Conservation (phyloP, 257 asterid species). For the Scutellaria galericulata region DNA sequence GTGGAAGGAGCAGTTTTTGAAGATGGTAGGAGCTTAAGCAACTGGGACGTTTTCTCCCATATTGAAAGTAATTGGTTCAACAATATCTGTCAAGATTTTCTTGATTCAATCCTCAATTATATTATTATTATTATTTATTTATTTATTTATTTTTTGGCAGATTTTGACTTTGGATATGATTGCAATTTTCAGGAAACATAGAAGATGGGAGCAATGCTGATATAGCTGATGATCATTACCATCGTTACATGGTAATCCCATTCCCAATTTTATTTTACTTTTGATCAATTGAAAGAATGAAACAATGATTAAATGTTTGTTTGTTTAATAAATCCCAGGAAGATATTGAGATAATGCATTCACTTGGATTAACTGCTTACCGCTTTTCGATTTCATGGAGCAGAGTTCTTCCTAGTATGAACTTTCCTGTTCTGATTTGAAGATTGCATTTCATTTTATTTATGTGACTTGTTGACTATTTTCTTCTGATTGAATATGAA, state of each 20-base stretch:
- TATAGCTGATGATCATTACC: constrained; percentile 83
- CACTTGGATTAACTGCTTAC: constrained; percentile 69
- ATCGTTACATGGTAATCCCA: constrained; percentile 66
- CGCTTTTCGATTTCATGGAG: constrained; percentile 90
- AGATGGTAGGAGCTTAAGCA: constrained; percentile 70
- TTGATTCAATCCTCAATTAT: neutral
- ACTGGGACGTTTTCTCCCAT: constrained; percentile 73
- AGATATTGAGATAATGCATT: constrained; percentile 68
- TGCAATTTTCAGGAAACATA: constrained; percentile 49
- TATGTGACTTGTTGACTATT: neutral
- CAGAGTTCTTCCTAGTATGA: constrained; percentile 79
- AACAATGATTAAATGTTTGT: neutral
- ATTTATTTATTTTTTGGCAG: neutral
- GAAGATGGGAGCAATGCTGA: constrained; percentile 59
- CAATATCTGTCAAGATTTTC: neutral
- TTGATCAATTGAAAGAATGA: neutral
- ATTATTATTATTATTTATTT: neutral
- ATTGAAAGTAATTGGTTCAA: constrained; percentile 42
- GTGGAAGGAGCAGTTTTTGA: constrained; percentile 38
- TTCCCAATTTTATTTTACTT: neutral
- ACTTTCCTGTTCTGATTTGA: constrained; percentile 3
- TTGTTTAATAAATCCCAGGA: constrained; percentile 51
- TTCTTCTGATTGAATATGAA: constrained; percentile 26
- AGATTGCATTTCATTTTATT: neutral
- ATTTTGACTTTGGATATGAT: neutral